phyloP scores from a whole-genome alignment of 2,329 filamentous ascomycete species.

The Aspergillus intermedius region DNA sequence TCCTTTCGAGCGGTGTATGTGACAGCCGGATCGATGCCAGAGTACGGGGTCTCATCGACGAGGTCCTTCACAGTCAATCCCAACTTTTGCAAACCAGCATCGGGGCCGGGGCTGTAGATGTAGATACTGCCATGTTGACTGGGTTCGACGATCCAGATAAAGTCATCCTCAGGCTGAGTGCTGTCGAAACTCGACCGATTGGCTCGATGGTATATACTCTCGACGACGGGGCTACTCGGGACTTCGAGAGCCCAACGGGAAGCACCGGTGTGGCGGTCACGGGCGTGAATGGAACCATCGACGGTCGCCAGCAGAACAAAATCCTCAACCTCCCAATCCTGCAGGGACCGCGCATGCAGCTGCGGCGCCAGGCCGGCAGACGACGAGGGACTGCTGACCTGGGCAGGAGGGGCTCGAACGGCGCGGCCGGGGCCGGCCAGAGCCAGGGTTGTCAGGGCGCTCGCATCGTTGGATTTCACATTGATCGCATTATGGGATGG shows the following conservation, averaged over 20 bases:
- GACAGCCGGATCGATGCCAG: slow-evolving; percentile 66
- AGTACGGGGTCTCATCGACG: slow-evolving; percentile 77
- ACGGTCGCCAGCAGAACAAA: slow-evolving; percentile 99
- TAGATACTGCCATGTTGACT: slow-evolving; percentile 81
- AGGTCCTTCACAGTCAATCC: slow-evolving; percentile 62
- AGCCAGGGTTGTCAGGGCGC: slow-evolving; percentile 97
- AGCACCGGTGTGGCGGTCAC: slow-evolving; percentile 77
- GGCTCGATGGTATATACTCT: slow-evolving; percentile 72
- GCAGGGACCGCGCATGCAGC: slow-evolving; percentile 91
- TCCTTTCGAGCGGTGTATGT: slow-evolving; percentile 90
- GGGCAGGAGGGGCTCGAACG: slow-evolving; percentile 90
- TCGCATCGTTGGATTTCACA: slow-evolving; percentile 60
- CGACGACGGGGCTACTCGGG: slow-evolving; percentile 74
- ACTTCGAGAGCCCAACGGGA: slow-evolving; percentile 80
- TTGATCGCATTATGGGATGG: slow-evolving; percentile 19
- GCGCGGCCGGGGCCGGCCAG: slow-evolving; percentile 66
- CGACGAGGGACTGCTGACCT: slow-evolving; percentile 52
- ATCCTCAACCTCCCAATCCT: slow-evolving; percentile 99
- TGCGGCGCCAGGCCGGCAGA: slow-evolving; percentile 65
- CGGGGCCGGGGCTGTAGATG: slow-evolving; percentile 65
- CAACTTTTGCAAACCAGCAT: slow-evolving; percentile 42
- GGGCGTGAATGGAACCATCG: slow-evolving; percentile 91
- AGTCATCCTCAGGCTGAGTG: slow-evolving; percentile 65
- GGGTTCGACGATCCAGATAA: slow-evolving; percentile 92
- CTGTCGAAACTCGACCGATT: slow-evolving; percentile 59